Evolutionary conservation across 768 basidiomycete species (phyloP).

Genomic region (Suillus lakei): DNA sequence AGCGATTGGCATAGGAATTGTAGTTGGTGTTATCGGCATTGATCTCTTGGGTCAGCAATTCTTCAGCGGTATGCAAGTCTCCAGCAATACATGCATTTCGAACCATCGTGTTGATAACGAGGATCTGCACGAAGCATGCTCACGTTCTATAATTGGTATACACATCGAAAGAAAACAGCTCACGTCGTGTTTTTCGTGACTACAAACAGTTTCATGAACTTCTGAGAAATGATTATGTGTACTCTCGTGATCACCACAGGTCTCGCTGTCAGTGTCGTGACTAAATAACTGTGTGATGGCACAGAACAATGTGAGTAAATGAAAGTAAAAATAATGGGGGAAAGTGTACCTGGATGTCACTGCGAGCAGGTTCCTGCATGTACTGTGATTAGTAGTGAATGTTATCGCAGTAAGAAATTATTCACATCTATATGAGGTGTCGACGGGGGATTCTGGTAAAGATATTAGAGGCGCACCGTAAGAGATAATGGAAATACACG

Average conservation of each 20-base stretch:
- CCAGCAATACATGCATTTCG: background rate
- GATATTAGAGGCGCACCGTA: no score
- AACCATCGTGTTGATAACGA: background rate
- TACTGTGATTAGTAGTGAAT: no score
- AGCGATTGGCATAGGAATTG: background rate
- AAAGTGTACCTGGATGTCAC: no score
- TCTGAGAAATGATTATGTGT: background rate
- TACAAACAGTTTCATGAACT: background rate
- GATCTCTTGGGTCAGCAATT: background rate
- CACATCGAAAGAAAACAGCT: background rate
- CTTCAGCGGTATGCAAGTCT: background rate
- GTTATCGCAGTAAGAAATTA: no score
- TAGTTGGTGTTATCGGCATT: background rate
- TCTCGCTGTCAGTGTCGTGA: background rate
- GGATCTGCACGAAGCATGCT: background rate
- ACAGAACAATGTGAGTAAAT: background rate
- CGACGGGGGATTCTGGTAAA: no score
- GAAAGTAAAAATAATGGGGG: no score
- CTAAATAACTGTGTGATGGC: background rate
- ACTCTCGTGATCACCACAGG: background rate
- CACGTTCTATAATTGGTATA: background rate
- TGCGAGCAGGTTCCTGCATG: no score
- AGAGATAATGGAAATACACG: no score
- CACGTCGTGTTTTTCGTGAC: background rate
- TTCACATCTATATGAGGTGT: no score